Evolutionary conservation across 164 flowering plant species (phyloP).

Genomic region (Aristolochia fimbriata): DNA sequence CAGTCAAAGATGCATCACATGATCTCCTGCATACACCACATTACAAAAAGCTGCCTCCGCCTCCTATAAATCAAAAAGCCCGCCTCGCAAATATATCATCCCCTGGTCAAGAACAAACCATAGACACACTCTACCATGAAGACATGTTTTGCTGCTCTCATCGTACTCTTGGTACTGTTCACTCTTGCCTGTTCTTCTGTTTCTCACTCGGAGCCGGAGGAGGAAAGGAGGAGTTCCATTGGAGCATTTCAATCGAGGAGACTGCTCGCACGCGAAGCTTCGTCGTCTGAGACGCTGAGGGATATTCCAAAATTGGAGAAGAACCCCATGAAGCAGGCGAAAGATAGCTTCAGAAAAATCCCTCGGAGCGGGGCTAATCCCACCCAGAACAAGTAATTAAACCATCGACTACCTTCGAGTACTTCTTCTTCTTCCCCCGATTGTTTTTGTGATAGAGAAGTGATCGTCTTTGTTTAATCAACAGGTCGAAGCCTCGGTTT

Average conservation of each 20-base stretch:
- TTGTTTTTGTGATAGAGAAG: neutral
- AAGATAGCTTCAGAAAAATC: neutral
- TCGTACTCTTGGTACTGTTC: neutral
- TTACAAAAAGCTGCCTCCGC: neutral
- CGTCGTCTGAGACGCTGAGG: neutral
- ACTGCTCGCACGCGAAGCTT: neutral
- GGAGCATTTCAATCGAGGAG: neutral
- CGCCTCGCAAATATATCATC: neutral
- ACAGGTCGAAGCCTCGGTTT: constrained; percentile 3
- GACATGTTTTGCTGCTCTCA: neutral
- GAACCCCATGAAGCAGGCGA: neutral
- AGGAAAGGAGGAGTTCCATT: neutral
- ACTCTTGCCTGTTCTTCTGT: neutral
- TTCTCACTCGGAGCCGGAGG: neutral
- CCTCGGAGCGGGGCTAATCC: neutral
- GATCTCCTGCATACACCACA: neutral
- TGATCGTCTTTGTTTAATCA: neutral
- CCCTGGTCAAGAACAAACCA: neutral
- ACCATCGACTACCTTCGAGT: neutral
- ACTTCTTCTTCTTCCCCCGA: neutral
- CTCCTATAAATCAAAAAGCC: neutral
- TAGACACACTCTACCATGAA: neutral
- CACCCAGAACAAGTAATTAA: constrained; percentile 1
- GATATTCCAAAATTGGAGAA: neutral
- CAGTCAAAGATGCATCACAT: constrained; percentile 4